Conservation (phyloP, 1,139 yeast species). For the Yamadazyma buinensis region DNA sequence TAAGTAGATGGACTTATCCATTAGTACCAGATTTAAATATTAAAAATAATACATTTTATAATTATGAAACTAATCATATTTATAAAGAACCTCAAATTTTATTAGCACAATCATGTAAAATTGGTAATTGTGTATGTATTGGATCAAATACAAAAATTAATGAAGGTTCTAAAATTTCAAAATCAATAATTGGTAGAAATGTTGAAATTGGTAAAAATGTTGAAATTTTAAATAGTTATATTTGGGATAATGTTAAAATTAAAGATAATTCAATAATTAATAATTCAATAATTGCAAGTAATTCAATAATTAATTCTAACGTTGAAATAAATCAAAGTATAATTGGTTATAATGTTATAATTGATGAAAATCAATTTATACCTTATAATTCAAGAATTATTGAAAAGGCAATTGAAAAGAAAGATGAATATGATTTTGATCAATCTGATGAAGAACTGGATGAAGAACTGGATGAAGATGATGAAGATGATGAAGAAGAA, state of each 20-base stretch:
- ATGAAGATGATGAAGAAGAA: conserved; percentile 4
- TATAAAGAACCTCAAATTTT: conserved; percentile 83
- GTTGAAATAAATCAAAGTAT: conserved; percentile 60
- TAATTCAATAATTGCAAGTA: conserved; percentile 67
- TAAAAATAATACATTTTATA: conserved; percentile 59
- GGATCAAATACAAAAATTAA: conserved; percentile 71
- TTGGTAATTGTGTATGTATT: conserved; percentile 72
- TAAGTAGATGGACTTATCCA: conserved; percentile 92
- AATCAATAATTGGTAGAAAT: conserved; percentile 79
- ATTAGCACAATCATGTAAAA: conserved; percentile 86
- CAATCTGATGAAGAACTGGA: too few relatives aligned
- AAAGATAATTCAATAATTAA: conserved; percentile 59
- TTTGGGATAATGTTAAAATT: conserved; percentile 80
- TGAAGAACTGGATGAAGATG: conserved; percentile 23
- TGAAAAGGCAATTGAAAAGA: conserved; percentile 40
- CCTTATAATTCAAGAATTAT: conserved; percentile 52
- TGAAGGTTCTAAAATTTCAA: conserved; percentile 50
- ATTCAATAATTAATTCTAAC: conserved; percentile 50
- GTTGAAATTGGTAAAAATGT: conserved; percentile 83
- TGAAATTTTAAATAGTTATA: conserved; percentile 63
- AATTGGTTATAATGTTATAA: conserved; percentile 68
- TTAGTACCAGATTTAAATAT: conserved; percentile 83
- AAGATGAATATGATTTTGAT: conserved; percentile 21
- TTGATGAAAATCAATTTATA: conserved; percentile 50
- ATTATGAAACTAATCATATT: conserved; percentile 78